phyloP scores from a whole-genome alignment of 306 rosid genomes.

The Lathyrus sativus region DNA sequence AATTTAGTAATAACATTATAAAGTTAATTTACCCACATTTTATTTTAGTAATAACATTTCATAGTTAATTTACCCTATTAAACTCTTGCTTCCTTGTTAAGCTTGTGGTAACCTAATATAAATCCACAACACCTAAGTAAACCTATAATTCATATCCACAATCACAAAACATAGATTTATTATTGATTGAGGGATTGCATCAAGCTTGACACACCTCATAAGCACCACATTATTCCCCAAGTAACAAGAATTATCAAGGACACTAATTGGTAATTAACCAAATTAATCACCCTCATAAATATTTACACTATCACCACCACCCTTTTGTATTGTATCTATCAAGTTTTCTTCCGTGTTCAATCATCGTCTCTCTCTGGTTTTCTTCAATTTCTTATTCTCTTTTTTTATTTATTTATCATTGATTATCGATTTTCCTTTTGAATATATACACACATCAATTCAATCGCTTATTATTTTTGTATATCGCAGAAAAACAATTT shows the following conservation, averaged over 20 bases:
- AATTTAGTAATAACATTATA: too few relatives aligned
- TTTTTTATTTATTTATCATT: neutral
- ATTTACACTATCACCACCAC: slow-evolving; percentile 38
- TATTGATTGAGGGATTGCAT: neutral
- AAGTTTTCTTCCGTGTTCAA: slow-evolving; percentile 37
- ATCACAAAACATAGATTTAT: neutral
- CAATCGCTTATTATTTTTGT: slow-evolving; percentile 31
- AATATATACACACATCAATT: slow-evolving; percentile 21
- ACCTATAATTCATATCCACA: neutral
- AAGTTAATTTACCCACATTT: too few relatives aligned
- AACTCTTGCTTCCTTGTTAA: slow-evolving; percentile 13
- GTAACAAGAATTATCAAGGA: neutral
- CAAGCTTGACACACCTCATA: slow-evolving; percentile 13
- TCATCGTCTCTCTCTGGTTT: slow-evolving; percentile 37
- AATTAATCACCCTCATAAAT: slow-evolving; percentile 27
- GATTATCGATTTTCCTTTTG: slow-evolving; percentile 29
- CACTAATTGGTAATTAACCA: slow-evolving; percentile 32
- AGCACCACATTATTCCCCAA: neutral
- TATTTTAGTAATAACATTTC: neutral
- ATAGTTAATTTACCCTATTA: neutral
- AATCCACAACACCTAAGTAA: neutral
- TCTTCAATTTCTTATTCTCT: slow-evolving; percentile 12
- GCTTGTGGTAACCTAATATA: neutral
- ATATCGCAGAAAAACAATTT: slow-evolving; percentile 34
- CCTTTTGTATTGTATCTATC: slow-evolving; percentile 25